Conservation (phyloP, 257 asterid species). For the Przewalskia tangutica region DNA sequence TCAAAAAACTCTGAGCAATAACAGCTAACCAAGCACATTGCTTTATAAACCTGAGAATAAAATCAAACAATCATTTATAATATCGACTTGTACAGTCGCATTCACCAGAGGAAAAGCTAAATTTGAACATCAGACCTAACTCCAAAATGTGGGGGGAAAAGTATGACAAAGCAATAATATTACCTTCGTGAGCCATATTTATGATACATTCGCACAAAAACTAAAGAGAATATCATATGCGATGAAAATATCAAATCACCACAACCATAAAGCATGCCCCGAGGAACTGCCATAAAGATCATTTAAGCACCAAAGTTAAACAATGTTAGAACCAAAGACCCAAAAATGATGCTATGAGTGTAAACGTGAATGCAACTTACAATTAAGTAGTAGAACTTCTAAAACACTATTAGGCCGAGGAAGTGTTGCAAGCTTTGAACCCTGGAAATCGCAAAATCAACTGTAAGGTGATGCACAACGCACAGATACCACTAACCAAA, state of each 20-base stretch:
- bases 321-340: background rate
- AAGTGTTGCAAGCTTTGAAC: constrained; percentile 80
- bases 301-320: constrained; percentile 7
- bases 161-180: background rate
- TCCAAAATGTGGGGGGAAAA: too few species aligned
- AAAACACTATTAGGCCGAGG: constrained; percentile 67
- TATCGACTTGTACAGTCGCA: constrained; percentile 18
- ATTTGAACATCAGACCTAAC: background rate
- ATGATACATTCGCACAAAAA: constrained; percentile 77
- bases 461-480: background rate
- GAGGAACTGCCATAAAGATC: constrained; percentile 48
- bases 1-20: constrained; percentile 77
- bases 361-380: background rate
- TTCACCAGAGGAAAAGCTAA: background rate
- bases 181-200: constrained; percentile 69
- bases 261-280: constrained; percentile 89
- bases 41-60: constrained; percentile 57
- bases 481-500: background rate
- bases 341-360: background rate
- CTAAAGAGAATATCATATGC: constrained; percentile 93
- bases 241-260: constrained; percentile 98
- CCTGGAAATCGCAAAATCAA: constrained; percentile 32
- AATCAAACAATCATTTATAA: background rate
- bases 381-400: constrained; percentile 61
- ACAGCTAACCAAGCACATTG: constrained; percentile 72